Base-by-base conservation (phyloP, 768 basidiomycete genomes). In the Mycena sanguinolenta region DNA sequence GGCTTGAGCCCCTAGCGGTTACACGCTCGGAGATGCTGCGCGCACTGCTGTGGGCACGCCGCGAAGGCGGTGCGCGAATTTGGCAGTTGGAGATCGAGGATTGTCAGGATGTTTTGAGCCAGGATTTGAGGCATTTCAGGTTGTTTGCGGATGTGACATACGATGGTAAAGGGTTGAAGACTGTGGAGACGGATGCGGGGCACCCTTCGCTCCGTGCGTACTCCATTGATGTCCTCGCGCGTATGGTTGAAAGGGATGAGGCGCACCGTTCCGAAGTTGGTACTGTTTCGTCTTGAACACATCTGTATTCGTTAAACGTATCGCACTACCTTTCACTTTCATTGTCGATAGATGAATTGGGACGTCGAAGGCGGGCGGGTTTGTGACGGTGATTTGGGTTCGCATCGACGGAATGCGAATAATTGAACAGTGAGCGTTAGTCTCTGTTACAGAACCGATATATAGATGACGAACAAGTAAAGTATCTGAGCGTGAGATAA, bases 31-130 rank as follows among this genome's bases (percentile, higher is more conserved):
- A 70, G 7, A 14, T 65, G 17, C 58, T 70, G 58, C 57, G 57
- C 50, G 69, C 67, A 57, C 55, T 73, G 2, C 27, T 73, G 50
- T 73, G 72, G 72, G 72, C 72, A 8, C 54, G 72, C n/a, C 60
- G 62, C 32, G 57, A 46, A 25, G 69, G 69, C 49, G 7, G 44
- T 4, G 61, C 52, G 17, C 65, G 61, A 30, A 60, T 73, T 28
- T 67, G 65, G 72, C 67, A 38, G 64, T 52, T 73, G 32, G 61
- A 70, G 53, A 59, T 73, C 16, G 53, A 49, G 42, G 61, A 67
- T 17, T 71, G 70, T 60, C 14, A 16, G 25, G 34, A 67, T 28
- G 70, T 71, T n/a, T 66, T 34, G 49, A 63, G 25, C 0, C 21
- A 39, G 19, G 70, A 71, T 21, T 17, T 71, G 21, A 44, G 42